These are phyloP conservation scores for Saturnispora bothae DNA, from an alignment of 805 yeast species.

Conservation along the genomic window DNA sequence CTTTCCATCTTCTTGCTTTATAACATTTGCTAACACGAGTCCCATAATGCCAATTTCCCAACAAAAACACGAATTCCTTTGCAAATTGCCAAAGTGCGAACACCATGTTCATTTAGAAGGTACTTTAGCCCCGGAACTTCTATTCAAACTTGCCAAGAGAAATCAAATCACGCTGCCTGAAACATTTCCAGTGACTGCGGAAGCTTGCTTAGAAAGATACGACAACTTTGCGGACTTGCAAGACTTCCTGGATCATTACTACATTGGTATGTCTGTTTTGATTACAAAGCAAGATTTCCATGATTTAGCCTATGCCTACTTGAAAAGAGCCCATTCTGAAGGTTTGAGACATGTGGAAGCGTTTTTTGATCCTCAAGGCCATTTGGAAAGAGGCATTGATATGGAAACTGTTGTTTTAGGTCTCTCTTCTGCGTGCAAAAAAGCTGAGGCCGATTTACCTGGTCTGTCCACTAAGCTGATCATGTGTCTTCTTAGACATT, in stretches of 20 bases:
- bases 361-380: slow-evolving; percentile 82
- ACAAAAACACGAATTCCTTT: slow-evolving; percentile 39
- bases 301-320: slow-evolving; percentile 69
- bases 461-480: slow-evolving; percentile 63
- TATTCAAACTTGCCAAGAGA: slow-evolving; percentile 59
- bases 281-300: slow-evolving; percentile 61
- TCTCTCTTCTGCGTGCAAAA: slow-evolving; percentile 54
- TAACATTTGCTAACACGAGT: neutral
- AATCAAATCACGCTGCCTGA: slow-evolving; percentile 52
- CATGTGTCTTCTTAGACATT: slow-evolving; percentile 75
- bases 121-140: slow-evolving; percentile 63
- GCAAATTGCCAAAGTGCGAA: slow-evolving; percentile 76
- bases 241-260: slow-evolving; percentile 70
- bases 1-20: neutral
- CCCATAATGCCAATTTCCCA: neutral
- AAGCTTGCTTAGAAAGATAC: slow-evolving; percentile 49
- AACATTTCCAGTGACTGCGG: slow-evolving; percentile 49
- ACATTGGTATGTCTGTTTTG: slow-evolving; percentile 73
- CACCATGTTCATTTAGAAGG: slow-evolving; percentile 83
- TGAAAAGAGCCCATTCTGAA: slow-evolving; percentile 45
- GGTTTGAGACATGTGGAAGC: slow-evolving; percentile 64
- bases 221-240: slow-evolving; percentile 55
- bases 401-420: slow-evolving; percentile 56
- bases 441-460: slow-evolving; percentile 41
- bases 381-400: slow-evolving; percentile 53